These are phyloP conservation scores for Verbena officinalis DNA, from an alignment of 257 asterid species.

Conservation along the genomic window DNA sequence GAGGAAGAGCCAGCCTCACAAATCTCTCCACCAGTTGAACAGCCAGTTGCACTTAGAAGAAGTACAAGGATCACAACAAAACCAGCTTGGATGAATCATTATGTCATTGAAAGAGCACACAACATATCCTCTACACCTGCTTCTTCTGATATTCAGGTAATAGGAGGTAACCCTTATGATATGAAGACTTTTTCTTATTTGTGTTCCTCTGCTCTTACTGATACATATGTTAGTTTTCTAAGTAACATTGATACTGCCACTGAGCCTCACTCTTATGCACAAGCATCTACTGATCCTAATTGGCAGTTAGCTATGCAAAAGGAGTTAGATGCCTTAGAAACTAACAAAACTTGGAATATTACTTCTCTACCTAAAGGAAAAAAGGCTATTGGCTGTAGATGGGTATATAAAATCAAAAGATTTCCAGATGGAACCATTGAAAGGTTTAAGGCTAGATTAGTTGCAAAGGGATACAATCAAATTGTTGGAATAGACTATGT, in stretches of 20 bases:
- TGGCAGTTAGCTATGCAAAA: not conserved
- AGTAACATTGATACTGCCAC: not conserved
- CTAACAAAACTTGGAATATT: not conserved
- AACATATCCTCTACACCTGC: not conserved
- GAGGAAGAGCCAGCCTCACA: not conserved
- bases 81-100: not conserved
- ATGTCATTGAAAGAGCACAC: not conserved
- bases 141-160: not conserved
- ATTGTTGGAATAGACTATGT: too few species aligned
- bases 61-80: too few species aligned
- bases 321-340: not conserved
- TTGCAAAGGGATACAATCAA: too few species aligned
- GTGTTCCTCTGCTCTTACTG: too few species aligned
- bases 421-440: too few species aligned
- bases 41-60: too few species aligned
- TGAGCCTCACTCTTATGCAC: not conserved
- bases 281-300: not conserved
- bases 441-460: too few species aligned
- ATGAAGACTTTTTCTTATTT: not conserved
- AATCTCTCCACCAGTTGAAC: too few species aligned
- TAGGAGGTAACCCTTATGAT: not conserved
- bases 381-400: not conserved
- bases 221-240: too few species aligned
- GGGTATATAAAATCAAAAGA: too few species aligned
- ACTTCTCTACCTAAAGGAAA: not conserved